Conservation (phyloP, 106 monocot genomes). For the Allium fistulosum region DNA sequence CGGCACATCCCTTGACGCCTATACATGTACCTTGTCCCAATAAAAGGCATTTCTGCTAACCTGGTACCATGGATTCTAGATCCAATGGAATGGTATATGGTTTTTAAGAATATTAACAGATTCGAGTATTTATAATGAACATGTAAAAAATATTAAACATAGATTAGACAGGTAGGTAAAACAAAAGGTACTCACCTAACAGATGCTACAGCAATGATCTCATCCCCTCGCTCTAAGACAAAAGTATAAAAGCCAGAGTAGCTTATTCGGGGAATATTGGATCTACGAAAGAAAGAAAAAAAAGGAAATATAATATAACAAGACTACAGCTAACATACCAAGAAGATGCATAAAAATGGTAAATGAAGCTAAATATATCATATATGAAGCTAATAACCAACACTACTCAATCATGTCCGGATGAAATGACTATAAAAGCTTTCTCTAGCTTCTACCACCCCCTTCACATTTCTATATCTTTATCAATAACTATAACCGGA, state of each 20-base stretch:
- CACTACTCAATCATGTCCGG: too few species aligned
- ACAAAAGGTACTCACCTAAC: conserved; percentile 43
- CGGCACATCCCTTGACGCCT: conserved; percentile 91
- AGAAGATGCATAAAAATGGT: too few species aligned
- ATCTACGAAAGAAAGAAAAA: conserved; percentile 35
- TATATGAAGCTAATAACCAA: too few species aligned
- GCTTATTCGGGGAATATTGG: conserved; percentile 78
- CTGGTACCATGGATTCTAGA: conserved; percentile 73
- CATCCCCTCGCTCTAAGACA: conserved; percentile 80
- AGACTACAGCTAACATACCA: too few species aligned
- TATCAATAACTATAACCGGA: too few species aligned
- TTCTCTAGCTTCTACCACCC: too few species aligned
- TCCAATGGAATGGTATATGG: not conserved
- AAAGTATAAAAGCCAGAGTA: conserved; percentile 87
- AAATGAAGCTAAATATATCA: too few species aligned
- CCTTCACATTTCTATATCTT: too few species aligned
- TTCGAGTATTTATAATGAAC: not conserved
- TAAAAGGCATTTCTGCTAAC: conserved; percentile 94
- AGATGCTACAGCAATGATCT: conserved; percentile 83
- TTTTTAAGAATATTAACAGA: not conserved
- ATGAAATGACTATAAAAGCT: too few species aligned
- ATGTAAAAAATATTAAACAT: too few species aligned
- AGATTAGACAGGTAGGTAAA: too few species aligned
- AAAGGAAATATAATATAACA: too few species aligned
- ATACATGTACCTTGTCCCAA: conserved; percentile 80